Evolutionary conservation across 2,329 filamentous ascomycete species (phyloP).

Genomic region (Lachnellula subtilissima): DNA sequence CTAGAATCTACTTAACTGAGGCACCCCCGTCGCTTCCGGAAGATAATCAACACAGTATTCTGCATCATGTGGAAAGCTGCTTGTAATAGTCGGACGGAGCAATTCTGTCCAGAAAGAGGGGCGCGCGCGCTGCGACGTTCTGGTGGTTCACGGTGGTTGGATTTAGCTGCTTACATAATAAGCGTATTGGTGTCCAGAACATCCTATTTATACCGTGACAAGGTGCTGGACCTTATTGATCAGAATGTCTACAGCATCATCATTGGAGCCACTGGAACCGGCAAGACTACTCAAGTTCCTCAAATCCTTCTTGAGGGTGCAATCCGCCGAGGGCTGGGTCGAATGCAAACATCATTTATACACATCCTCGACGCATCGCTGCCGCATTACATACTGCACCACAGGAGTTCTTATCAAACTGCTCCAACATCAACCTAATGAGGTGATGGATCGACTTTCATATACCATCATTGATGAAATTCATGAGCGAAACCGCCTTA

Average conservation of each 20-base stretch:
- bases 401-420: constrained; percentile 84
- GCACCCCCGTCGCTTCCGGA: no score
- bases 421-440: constrained; percentile 71
- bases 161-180: no score
- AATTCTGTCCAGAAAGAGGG: no score
- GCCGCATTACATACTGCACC: constrained; percentile 88
- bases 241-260: constrained; percentile 85
- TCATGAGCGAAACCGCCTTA: constrained; percentile 87
- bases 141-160: no score
- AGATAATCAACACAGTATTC: no score
- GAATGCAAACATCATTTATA: constrained; percentile 83
- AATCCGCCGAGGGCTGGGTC: constrained; percentile 69
- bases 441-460: constrained; percentile 80
- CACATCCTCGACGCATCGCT: constrained; percentile 89
- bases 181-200: no score
- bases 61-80: no score
- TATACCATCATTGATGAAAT: constrained; percentile 95
- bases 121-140: no score
- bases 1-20: no score
- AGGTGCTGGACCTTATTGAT: constrained; percentile 77
- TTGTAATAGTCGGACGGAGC: no score
- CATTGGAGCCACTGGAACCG: constrained; percentile 89
- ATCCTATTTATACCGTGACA: constrained; percentile 57
- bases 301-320: constrained; percentile 91
- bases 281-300: constrained; percentile 93